A percentile compares a stretch with the other conserved stretches of the same genome.
Conservation (phyloP, 345 rosid species). For the Jatropha curcas region DNA sequence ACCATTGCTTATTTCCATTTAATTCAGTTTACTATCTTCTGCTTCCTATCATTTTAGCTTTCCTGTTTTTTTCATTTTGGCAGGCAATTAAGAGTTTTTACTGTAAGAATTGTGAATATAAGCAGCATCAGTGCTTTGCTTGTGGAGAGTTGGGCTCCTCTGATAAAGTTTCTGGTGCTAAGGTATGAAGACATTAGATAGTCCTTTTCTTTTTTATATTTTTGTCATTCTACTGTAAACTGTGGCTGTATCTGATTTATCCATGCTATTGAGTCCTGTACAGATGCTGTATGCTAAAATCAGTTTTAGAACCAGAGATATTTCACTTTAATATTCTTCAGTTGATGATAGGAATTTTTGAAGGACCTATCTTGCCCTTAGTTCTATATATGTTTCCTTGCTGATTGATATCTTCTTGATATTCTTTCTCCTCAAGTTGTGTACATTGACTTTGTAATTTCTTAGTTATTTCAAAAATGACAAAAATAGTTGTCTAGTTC, state of each 20-base stretch:
- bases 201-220: conserved; percentile 5
- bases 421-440: neutral
- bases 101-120: conserved; percentile 73
- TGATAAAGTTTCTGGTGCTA: conserved; percentile 58
- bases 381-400: neutral
- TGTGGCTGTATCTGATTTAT: neutral
- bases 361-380: neutral
- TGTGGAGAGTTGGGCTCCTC: conserved; percentile 86
- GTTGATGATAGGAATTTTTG: neutral
- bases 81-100: conserved; percentile 61
- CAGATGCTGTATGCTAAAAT: neutral
- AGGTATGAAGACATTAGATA: conserved; percentile 48
- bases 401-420: conserved; percentile 1
- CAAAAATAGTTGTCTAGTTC: neutral
- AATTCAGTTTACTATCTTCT: neutral
- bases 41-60: conserved; percentile 14
- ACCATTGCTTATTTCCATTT: conserved; percentile 15
- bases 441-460: neutral
- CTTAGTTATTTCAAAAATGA: neutral
- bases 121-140: conserved; percentile 77
- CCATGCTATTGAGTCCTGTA: neutral
- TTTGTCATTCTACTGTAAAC: neutral
- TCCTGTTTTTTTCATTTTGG: conserved; percentile 8
- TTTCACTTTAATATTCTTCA: neutral
- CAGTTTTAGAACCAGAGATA: neutral